Evolutionary conservation across 305 asterid species (phyloP).

Genomic region (Fraxinus albicans): DNA sequence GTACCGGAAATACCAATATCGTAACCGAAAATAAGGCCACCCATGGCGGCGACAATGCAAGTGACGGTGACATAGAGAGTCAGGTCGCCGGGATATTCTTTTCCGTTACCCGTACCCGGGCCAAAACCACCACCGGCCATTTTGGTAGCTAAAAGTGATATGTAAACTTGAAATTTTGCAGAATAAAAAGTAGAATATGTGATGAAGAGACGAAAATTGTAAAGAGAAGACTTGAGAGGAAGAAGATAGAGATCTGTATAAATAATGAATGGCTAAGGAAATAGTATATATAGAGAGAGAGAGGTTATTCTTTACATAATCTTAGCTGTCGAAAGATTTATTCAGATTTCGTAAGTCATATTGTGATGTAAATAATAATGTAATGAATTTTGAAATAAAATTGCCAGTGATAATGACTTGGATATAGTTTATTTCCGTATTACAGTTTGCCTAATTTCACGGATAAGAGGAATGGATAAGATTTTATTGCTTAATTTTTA

Average conservation of each 20-base stretch:
- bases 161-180: background rate
- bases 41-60: conserved; percentile 91
- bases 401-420: background rate
- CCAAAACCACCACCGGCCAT: conserved; percentile 75
- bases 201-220: background rate
- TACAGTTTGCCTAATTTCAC: background rate
- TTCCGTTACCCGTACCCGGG: conserved; percentile 56
- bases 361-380: background rate
- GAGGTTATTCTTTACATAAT: background rate
- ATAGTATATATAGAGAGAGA: background rate
- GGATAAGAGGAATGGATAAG: background rate
- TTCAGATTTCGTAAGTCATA: background rate
- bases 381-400: background rate
- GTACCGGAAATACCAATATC: conserved; percentile 94
- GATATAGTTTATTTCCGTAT: background rate
- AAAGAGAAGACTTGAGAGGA: background rate
- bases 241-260: background rate
- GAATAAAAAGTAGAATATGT: background rate
- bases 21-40: conserved; percentile 89
- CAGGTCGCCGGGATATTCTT: conserved; percentile 71
- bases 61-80: conserved; percentile 63
- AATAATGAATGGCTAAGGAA: background rate
- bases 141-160: background rate
- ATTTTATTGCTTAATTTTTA: background rate
- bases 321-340: background rate